Evolutionary conservation across 345 rosid genomes (phyloP).

Genomic region (Abelmoschus esculentus): DNA sequence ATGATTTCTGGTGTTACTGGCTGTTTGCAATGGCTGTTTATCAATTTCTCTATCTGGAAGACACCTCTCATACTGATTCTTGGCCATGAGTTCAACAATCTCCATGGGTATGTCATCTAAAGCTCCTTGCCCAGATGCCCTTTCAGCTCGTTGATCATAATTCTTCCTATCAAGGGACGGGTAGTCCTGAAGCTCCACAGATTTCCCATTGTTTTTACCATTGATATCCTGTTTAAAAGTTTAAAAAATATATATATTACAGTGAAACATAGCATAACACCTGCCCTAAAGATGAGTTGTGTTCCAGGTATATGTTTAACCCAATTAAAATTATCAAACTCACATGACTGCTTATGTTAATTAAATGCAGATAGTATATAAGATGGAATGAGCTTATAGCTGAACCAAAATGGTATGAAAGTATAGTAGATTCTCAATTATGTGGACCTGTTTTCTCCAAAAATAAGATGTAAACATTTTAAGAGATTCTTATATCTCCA

Average conservation of each 20-base stretch:
- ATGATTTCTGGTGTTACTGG: conserved; percentile 20
- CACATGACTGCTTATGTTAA: neutral
- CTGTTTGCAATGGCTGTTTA: conserved; percentile 30
- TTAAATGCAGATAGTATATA: neutral
- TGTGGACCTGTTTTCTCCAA: neutral
- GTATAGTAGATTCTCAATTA: neutral
- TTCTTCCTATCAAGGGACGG: conserved; percentile 25
- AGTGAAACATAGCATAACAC: neutral
- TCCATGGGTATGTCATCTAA: conserved; percentile 76
- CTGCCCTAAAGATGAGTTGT: neutral
- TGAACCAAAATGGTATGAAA: neutral
- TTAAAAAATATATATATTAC: no score
- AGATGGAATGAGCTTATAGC: conserved; percentile 3
- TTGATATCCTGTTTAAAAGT: conserved; percentile 40
- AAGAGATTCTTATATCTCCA: neutral
- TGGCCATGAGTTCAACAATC: conserved; percentile 91
- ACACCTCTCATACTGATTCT: conserved; percentile 77
- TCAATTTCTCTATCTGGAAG: conserved; percentile 56
- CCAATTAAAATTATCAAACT: neutral
- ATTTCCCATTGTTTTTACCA: conserved; percentile 33
- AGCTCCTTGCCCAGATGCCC: conserved; percentile 39
- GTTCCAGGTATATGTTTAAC: neutral
- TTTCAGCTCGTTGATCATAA: conserved; percentile 33
- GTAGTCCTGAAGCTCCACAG: conserved; percentile 30
- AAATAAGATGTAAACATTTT: neutral